Base-by-base conservation (phyloP, 2,329 filamentous ascomycete species). In the Penicillium sp. region DNA sequence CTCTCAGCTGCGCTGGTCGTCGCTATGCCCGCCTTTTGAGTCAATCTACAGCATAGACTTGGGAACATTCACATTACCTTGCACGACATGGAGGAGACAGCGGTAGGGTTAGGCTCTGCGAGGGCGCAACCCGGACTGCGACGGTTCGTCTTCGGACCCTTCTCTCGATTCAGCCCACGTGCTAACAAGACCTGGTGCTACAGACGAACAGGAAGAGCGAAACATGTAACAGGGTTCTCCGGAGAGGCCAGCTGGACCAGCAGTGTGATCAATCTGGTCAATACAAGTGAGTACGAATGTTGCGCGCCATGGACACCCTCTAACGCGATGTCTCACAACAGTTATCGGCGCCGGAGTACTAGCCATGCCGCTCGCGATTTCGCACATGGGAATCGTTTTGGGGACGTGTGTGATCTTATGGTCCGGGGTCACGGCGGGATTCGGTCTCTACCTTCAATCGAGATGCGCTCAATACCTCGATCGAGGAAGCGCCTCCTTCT, bases 281-380 rank as follows among this genome's bases (percentile, higher is more conserved):
- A 99, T 74, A 99, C 94, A 16, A 99, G 90, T 94, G 56, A 70
- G 73, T 67, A 38, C 7, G 44, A 81, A 53, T 16, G 39, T 29
- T 21, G 10, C 12, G 9, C 6, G 29, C 41, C 29, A 15, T 16
- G 13, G 18, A 15, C 16, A 13, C 28, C 21, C 12, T 13, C 21
- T 44, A 6, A 9, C 26, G 13, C 6, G 12, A 34, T 48, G 9
- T n/a, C 28, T 31, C 42, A n/a, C 21, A 24, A 24, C 65, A 94
- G 90, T 99, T 66, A 85, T 99, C 59, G 94, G 94, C 51, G 93
- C 94, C 33, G 94, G 94, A 49, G 92, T 95, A 2, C 84, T 99
- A 39, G 94, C 93, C 45, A 88, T 96, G 92, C 93, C 93, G n/a
- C 86, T 90, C 6, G 93, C 94, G 42, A 85, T 99, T 74, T 94